A percentile compares a stretch with the other conserved stretches of the same genome.
Conservation (phyloP, 208 protist species). For the Trichomonas gallinae region DNA sequence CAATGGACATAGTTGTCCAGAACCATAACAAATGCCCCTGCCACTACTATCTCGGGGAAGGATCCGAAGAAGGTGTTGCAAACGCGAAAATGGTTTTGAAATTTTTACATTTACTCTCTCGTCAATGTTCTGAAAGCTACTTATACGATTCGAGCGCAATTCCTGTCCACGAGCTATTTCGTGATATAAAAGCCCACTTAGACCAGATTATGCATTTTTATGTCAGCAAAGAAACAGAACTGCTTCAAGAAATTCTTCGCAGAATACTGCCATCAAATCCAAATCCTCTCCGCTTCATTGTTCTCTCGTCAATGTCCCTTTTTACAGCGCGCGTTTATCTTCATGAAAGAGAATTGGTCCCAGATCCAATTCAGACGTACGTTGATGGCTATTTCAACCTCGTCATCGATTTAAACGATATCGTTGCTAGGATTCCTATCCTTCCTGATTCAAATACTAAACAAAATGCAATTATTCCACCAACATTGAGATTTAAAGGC, state of each 20-base stretch:
- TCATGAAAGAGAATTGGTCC: not conserved
- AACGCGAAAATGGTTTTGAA: not conserved
- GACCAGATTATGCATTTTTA: not conserved
- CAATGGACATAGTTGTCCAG: not conserved
- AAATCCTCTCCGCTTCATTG: not conserved
- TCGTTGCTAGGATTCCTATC: not conserved
- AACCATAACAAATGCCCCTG: not conserved
- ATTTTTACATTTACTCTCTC: not conserved
- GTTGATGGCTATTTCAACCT: slow-evolving; percentile 10
- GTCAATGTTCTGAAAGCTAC: not conserved
- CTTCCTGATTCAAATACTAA: not conserved
- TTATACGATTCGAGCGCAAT: not conserved
- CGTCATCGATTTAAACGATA: not conserved
- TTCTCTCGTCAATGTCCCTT: not conserved
- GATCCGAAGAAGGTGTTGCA: not conserved
- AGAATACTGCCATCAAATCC: not conserved
- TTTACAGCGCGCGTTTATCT: slow-evolving; percentile 1
- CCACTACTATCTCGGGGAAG: not conserved
- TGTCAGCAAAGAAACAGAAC: not conserved
- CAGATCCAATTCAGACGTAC: not conserved
- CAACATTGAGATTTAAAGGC: not conserved
- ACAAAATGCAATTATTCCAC: not conserved
- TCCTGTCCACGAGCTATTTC: not conserved
- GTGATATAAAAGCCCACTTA: not conserved
- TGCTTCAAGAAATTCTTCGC: not conserved